These are phyloP conservation scores for Helenozyma baotianmanensis DNA, from an alignment of 805 yeast species.

Conservation along the genomic window DNA sequence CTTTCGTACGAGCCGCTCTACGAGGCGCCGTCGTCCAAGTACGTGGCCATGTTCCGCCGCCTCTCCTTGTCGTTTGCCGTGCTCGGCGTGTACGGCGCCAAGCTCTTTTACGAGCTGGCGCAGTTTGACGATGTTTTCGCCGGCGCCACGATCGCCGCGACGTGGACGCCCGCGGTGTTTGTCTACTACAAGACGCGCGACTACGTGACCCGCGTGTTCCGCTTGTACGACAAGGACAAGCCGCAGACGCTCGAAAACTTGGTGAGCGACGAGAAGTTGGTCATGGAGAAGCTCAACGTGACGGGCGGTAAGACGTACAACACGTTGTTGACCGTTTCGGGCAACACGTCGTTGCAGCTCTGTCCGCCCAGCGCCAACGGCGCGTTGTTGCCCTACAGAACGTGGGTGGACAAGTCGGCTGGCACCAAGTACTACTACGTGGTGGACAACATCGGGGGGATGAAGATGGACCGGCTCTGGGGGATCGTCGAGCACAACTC, in stretches of 20 bases:
- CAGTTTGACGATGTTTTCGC: slow-evolving; percentile 50
- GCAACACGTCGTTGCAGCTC: slow-evolving; percentile 33
- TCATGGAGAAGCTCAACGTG: slow-evolving; percentile 62
- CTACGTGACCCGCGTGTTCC: slow-evolving; percentile 66
- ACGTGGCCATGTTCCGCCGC: slow-evolving; percentile 59
- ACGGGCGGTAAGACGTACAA: slow-evolving; percentile 66
- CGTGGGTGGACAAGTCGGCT: slow-evolving; percentile 37
- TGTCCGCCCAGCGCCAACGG: slow-evolving; percentile 17
- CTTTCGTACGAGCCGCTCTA: slow-evolving; percentile 61
- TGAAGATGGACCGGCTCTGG: slow-evolving; percentile 82
- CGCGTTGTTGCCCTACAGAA: slow-evolving; percentile 22
- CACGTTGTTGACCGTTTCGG: slow-evolving; percentile 48
- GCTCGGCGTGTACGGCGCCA: slow-evolving; percentile 59
- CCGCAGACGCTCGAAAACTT: slow-evolving; percentile 65
- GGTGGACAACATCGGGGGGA: slow-evolving; percentile 72
- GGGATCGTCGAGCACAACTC: slow-evolving; percentile 69
- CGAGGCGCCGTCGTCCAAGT: slow-evolving; percentile 56
- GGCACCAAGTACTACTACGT: slow-evolving; percentile 48
- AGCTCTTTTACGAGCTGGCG: slow-evolving; percentile 50
- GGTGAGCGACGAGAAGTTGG: slow-evolving; percentile 55
- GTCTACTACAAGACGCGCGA: slow-evolving; percentile 53
- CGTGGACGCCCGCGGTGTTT: slow-evolving; percentile 54
- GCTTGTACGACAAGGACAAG: slow-evolving; percentile 59
- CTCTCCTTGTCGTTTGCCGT: slow-evolving; percentile 58
- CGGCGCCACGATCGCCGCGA: slow-evolving; percentile 36